These are phyloP conservation scores for Pleurotus platypus DNA, from an alignment of 768 basidiomycete genomes.

Conservation along the genomic window DNA sequence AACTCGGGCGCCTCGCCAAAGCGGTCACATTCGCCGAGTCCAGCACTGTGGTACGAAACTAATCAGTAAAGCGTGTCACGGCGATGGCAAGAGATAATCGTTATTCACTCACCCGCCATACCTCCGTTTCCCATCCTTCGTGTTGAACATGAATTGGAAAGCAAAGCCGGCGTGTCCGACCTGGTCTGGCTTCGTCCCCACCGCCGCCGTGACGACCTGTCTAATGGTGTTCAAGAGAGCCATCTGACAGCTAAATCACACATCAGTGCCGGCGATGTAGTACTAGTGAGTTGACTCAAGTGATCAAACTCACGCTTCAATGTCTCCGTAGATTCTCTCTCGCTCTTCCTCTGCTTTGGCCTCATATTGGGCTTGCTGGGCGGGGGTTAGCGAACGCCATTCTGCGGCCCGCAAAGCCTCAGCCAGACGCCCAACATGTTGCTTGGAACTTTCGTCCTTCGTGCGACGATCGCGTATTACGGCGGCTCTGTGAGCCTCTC, in stretches of 20 bases:
- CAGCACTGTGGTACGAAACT: not conserved
- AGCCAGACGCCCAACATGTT: not conserved
- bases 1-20: not conserved
- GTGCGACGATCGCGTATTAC: not conserved
- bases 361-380: not conserved
- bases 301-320: not conserved
- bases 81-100: not conserved
- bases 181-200: not conserved
- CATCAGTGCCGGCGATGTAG: too few species aligned
- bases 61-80: not conserved
- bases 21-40: not conserved
- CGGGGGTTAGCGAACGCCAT: not conserved
- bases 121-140: not conserved
- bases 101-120: not conserved
- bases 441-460: not conserved
- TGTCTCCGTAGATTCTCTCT: not conserved
- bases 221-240: not conserved
- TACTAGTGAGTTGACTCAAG: too few species aligned
- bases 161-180: not conserved
- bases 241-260: not conserved
- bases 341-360: not conserved
- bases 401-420: not conserved
- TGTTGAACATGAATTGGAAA: not conserved
- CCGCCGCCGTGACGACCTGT: not conserved
- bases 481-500: not conserved